These are phyloP conservation scores for Leucocoprinus leucothites DNA, from an alignment of 768 basidiomycete genomes.

Conservation along the genomic window DNA sequence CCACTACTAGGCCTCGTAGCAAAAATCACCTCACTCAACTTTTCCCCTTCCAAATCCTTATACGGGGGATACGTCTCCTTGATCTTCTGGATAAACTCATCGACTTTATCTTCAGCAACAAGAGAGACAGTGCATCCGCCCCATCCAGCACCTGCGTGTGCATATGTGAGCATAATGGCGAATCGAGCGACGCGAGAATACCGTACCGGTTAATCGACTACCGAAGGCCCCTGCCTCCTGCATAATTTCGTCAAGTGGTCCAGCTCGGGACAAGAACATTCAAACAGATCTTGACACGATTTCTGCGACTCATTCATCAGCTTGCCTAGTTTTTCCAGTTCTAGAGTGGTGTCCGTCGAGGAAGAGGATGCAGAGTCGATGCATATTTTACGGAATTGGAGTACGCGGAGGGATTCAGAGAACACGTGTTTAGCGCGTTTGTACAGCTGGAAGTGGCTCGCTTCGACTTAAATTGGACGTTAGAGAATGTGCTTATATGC, in stretches of 20 bases:
- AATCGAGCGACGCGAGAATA: neutral
- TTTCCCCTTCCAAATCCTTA: slow-evolving; percentile 51
- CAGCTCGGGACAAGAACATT: slow-evolving; percentile 80
- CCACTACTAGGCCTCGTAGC: slow-evolving; percentile 82
- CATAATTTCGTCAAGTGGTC: slow-evolving; percentile 67
- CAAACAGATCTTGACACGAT: slow-evolving; percentile 65
- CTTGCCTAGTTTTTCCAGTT: slow-evolving; percentile 53
- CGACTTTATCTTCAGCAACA: slow-evolving; percentile 61
- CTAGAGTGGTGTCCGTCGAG: neutral
- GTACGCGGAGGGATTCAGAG: slow-evolving; percentile 76
- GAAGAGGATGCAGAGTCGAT: slow-evolving; percentile 27
- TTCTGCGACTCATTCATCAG: slow-evolving; percentile 80
- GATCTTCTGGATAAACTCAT: slow-evolving; percentile 60
- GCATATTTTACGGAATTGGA: slow-evolving; percentile 72
- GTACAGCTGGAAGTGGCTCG: slow-evolving; percentile 79
- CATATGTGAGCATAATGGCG: neutral
- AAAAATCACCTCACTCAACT: slow-evolving; percentile 68
- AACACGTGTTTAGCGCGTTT: slow-evolving; percentile 81
- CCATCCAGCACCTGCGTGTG: slow-evolving; percentile 74
- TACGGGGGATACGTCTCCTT: slow-evolving; percentile 65
- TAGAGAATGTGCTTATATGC: slow-evolving; percentile 6
- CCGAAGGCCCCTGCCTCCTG: slow-evolving; percentile 74
- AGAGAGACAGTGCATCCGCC: slow-evolving; percentile 88
- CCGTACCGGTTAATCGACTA: slow-evolving; percentile 74
- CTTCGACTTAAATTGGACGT: slow-evolving; percentile 54